Percentiles rank a stretch among this genome's conserved stretches.
phyloP scores from a whole-genome alignment of 345 rosid species.

The Aegle marmelos region DNA sequence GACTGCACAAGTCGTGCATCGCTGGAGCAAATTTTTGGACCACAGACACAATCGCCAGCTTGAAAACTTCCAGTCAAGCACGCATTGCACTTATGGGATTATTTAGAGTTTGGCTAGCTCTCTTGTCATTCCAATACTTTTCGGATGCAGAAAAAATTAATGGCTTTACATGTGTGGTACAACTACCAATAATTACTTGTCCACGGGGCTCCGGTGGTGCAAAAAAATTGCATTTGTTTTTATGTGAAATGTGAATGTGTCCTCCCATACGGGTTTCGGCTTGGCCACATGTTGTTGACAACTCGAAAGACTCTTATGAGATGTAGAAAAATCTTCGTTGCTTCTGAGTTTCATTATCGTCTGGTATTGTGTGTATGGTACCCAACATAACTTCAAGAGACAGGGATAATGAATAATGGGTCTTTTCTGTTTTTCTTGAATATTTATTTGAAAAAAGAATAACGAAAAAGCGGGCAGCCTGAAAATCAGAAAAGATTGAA shows the following conservation, averaged over 20 bases:
- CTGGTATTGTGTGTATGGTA: not conserved
- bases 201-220: not conserved
- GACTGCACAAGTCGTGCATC: not conserved
- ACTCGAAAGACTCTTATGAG: not conserved
- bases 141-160: not conserved
- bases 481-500: too few species aligned
- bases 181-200: too few species aligned
- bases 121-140: not conserved
- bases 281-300: not conserved
- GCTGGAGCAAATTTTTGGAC: conserved; percentile 9
- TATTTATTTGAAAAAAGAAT: too few species aligned
- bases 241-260: not conserved
- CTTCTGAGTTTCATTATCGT: not conserved
- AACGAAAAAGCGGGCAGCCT: too few species aligned
- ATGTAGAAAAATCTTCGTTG: not conserved
- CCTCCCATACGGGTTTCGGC: not conserved
- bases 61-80: not conserved
- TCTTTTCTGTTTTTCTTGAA: not conserved
- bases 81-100: not conserved
- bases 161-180: not conserved
- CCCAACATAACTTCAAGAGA: not conserved
- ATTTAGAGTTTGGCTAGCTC: not conserved
- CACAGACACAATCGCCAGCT: not conserved
- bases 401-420: not conserved
- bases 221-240: not conserved